Base-by-base conservation (phyloP, 148 eudicot species). In the Camellia lanceoleosa region DNA sequence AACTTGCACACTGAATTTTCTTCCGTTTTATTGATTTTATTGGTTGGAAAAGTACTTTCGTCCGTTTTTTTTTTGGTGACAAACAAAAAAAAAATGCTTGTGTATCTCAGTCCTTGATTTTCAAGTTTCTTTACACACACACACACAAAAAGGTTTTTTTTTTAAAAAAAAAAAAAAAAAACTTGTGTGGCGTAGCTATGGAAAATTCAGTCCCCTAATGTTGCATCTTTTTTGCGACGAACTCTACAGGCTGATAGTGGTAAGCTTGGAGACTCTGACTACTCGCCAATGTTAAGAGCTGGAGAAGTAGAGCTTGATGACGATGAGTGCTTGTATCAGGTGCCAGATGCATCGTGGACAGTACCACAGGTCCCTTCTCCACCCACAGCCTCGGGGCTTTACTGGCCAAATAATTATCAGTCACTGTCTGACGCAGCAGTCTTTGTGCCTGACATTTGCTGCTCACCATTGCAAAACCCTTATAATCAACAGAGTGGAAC, bases 321-420 rank as follows among this genome's bases (percentile, higher is more conserved):
- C 20, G 95, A 93, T 47, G 93, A 90, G 56, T 84, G 82, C 59
- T 74, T 93, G 83, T 97, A 94, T 68, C 97, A 87, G 84, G 97
- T 96, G 43, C 98, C 98, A 6, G 99, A 96, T 60, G 85, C 91
- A 66, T 80, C 90, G 46, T 89, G 93, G 92, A 83, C 83, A 7
- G 97, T 87, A 15, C 93, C 91, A n/a, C 85, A 89, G 78, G 78
- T 91, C 74, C 91, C 92, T 19, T 96, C 99, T 49, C 98, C 97
- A 10, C 95, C 98, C 14, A 96, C 99, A 70, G 88, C 93, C 67
- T 96, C 97, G 3, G 95, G 97, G 42, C 79, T 95, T 52, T 78
- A 81, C 84, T 95, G 98, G 98, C 93, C 94, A 47, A 89, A 85
- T 73, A 82, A 41, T 67, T 72, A 88, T 70, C 96, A 82, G 74